Conservation (phyloP, 306 rosid genomes). For the Citrullus mucosospermus region DNA sequence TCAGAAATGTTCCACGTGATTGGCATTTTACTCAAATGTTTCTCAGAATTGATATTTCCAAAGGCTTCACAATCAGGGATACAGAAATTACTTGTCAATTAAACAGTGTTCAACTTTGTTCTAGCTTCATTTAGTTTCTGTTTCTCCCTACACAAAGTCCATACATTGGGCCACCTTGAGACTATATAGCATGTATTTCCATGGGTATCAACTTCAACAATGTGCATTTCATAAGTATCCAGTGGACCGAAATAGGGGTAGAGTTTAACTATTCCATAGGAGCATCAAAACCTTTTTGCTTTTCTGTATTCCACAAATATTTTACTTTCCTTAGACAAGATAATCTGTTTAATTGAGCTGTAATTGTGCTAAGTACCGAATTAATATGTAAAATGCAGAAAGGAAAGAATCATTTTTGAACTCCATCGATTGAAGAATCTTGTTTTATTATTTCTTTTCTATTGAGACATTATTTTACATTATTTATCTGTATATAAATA, state of each 20-base stretch:
- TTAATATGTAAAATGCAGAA: background rate
- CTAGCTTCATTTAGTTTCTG: background rate
- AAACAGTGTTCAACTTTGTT: background rate
- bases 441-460: background rate
- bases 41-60: background rate
- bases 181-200: background rate
- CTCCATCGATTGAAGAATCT: background rate
- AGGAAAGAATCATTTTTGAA: background rate
- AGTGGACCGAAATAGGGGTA: background rate
- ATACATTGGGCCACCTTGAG: background rate
- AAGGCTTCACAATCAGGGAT: background rate
- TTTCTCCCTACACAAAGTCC: background rate
- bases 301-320: background rate
- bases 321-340: background rate
- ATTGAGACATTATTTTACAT: background rate
- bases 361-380: background rate
- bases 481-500: background rate
- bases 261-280: background rate
- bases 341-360: background rate
- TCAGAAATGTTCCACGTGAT: background rate
- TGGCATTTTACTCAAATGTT: background rate
- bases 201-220: background rate
- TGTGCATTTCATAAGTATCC: background rate
- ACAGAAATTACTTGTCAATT: background rate
- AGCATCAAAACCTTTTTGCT: background rate